Evolutionary conservation across 345 rosid genomes (phyloP), one percentile per base, ranked within the genome.

Genomic region (Barbarea vulgaris): DNA sequence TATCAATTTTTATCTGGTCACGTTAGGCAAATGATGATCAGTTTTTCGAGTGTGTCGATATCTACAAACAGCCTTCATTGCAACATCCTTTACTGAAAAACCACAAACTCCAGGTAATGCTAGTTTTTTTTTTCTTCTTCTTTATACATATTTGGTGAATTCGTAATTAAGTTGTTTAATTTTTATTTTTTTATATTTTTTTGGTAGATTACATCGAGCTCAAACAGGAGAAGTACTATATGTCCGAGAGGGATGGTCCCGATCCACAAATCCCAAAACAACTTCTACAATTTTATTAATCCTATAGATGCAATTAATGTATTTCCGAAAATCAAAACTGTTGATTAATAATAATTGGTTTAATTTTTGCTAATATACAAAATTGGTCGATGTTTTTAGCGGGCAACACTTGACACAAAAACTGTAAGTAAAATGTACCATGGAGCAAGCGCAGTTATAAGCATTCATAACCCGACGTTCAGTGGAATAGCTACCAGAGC

Each of bases 201-300:
- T 8, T 25, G 36, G 27, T 34, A 59, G 60, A 55, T 55, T 14
- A 7, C 60, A 33, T 58, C 21, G 21, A 33, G 4, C 17, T 56
- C 61, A 56, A 44, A 52, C 6, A 27, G 53, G 37, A 25, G 3
- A 25, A 44, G 21, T 64, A 64, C 15, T 1, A 30, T 46, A 28
- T 64, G 69, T 64, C 69, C 69, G 27, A 28, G 24, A 64, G 69
- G 69, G 4, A 64, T 64, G 69, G 69, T 64, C 25, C 69, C 55
- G 6, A 46, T 64, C 55, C 36, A 64, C 15, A 64, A 64, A 27
- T 1, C 3, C 13, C 9, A 5, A 25, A 44, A 44, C 55, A 17
- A 47, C 24, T n/a, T 17, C 30, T 24, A 41, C 51, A 41, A 25
- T 14, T 15, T 24, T 41, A 4, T 41, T 13, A 37, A 3, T 41